Evolutionary conservation across 2,329 filamentous ascomycete genomes (phyloP).

Genomic region (Ophiostoma sp.): DNA sequence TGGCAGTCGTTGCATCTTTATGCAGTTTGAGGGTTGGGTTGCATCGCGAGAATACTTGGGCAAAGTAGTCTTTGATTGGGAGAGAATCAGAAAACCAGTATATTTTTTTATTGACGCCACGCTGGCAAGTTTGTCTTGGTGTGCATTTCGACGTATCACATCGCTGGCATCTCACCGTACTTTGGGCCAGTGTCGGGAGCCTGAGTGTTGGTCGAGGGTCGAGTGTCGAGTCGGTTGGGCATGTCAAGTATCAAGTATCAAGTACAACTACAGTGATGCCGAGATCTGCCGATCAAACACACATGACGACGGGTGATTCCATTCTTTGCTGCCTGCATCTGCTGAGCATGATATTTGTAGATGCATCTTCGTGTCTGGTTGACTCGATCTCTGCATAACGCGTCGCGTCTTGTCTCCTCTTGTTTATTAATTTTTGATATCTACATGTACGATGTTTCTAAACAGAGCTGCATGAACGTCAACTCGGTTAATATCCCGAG

Average conservation of each 20-base stretch:
- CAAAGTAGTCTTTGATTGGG: no score
- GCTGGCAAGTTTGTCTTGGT: constrained; percentile 2
- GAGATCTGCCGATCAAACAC: background rate
- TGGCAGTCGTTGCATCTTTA: background rate
- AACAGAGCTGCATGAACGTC: background rate
- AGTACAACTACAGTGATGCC: background rate
- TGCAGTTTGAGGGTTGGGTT: background rate
- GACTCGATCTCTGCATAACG: background rate
- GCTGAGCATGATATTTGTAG: background rate
- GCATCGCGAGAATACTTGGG: background rate
- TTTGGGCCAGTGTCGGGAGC: background rate
- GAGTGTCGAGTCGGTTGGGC: background rate
- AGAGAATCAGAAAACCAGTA: no score
- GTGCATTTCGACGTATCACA: constrained; percentile 9
- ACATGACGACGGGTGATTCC: background rate
- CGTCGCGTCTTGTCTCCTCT: background rate
- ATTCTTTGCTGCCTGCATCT: background rate
- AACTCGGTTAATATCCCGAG: constrained; percentile 5
- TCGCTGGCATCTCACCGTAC: constrained; percentile 12
- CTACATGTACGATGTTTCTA: background rate
- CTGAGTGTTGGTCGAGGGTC: background rate
- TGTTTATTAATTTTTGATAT: background rate
- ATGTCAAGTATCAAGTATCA: background rate
- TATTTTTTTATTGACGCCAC: background rate
- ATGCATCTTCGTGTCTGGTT: background rate